Evolutionary conservation across 192 early-diverging fungal genomes (phyloP).

Genomic region (Mortierella hygrophila): DNA sequence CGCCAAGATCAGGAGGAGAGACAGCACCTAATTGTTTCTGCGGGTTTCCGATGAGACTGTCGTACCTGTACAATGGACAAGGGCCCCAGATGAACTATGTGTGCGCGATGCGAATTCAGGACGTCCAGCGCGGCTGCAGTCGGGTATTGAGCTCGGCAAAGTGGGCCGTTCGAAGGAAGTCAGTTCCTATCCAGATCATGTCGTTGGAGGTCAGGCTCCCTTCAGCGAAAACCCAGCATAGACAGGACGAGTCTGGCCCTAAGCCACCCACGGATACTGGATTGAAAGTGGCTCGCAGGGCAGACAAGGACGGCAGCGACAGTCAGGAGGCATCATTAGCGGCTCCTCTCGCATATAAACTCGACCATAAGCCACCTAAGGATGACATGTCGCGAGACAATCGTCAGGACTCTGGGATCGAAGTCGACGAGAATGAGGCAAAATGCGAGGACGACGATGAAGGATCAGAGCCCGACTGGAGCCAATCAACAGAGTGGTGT

Average conservation of each 20-base stretch:
- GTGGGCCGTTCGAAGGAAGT: constrained; percentile 5
- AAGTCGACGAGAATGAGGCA: neutral
- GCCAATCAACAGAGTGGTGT: neutral
- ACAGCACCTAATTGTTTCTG: constrained; percentile 20
- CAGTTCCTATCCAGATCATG: neutral
- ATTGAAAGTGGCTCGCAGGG: neutral
- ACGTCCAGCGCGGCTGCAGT: constrained; percentile 22
- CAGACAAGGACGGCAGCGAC: neutral
- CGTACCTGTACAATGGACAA: neutral
- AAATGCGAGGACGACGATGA: neutral
- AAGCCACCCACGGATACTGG: neutral
- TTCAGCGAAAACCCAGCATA: neutral
- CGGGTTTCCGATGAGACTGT: constrained; percentile 10
- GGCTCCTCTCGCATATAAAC: neutral
- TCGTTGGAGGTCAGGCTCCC: neutral
- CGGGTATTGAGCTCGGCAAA: constrained; percentile 10
- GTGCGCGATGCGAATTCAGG: constrained; percentile 17
- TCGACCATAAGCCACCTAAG: neutral
- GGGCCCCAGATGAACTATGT: constrained; percentile 3
- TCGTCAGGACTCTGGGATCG: neutral
- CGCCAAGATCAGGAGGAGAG: constrained; percentile 3
- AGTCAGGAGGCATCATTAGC: neutral
- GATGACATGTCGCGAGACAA: neutral
- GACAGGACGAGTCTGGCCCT: neutral
- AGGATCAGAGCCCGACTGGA: neutral